Percentiles rank a stretch among this genome's conserved stretches.
These are phyloP conservation scores for Aspergillus funiculosus DNA, from an alignment of 495 filamentous ascomycete genomes.

Conservation along the genomic window DNA sequence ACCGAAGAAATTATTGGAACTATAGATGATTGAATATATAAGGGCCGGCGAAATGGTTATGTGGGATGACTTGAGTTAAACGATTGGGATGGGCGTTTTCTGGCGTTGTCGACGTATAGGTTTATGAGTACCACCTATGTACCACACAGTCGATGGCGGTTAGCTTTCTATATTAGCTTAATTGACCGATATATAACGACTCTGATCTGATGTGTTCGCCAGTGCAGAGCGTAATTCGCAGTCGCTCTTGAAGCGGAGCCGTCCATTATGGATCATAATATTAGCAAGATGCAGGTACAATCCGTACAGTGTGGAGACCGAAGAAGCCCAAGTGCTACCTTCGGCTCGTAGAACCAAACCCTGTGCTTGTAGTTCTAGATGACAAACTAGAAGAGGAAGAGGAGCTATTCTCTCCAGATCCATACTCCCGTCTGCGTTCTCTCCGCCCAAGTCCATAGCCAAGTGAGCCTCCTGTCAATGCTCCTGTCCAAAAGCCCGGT, in stretches of 20 bases:
- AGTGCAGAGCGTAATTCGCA: no score
- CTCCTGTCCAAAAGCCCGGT: constrained; percentile 85
- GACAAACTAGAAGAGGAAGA: constrained; percentile 45
- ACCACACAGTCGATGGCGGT: neutral
- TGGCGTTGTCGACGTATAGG: neutral
- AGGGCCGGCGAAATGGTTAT: constrained; percentile 5
- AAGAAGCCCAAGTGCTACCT: no score
- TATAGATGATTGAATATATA: constrained; percentile 33
- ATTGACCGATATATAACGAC: no score
- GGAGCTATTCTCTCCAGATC: constrained; percentile 50
- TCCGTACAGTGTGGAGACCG: no score
- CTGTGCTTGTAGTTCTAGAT: constrained; percentile 65
- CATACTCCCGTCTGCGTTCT: constrained; percentile 24
- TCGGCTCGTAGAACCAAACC: constrained; percentile 82
- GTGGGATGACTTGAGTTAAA: neutral
- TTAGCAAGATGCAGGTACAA: no score
- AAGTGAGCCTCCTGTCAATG: constrained; percentile 64
- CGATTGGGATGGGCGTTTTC: constrained; percentile 5
- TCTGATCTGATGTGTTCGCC: no score
- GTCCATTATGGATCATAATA: no score
- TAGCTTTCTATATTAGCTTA: neutral
- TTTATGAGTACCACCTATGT: no score
- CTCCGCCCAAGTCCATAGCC: constrained; percentile 60
- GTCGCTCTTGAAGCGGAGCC: no score
- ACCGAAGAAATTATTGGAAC: constrained; percentile 40